Evolutionary conservation across 1,284 basidiomycete genomes (phyloP).

Genomic region (Crepidotus sp.): DNA sequence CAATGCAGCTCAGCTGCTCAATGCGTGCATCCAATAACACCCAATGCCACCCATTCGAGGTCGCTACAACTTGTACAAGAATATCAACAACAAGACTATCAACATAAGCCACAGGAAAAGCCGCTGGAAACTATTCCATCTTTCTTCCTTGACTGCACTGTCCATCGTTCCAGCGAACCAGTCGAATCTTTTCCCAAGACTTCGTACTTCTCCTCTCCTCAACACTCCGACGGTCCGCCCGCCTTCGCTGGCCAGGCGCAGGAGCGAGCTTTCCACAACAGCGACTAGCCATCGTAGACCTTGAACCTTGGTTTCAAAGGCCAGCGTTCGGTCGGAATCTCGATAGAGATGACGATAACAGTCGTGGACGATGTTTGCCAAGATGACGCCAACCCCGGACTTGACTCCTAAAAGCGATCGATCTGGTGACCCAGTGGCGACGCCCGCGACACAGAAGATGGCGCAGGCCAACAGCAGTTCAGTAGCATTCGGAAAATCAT

Average conservation of each 20-base stretch:
- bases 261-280: slow-evolving; percentile 38
- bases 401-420: slow-evolving; percentile 20
- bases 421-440: neutral
- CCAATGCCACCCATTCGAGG: too few relatives aligned
- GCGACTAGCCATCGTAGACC: slow-evolving; percentile 33
- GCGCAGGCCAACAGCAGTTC: slow-evolving; percentile 33
- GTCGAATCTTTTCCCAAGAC: slow-evolving; percentile 39
- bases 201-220: slow-evolving; percentile 32
- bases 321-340: slow-evolving; percentile 27
- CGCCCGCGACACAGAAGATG: slow-evolving; percentile 9
- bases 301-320: slow-evolving; percentile 30
- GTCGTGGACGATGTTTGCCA: slow-evolving; percentile 40
- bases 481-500: slow-evolving; percentile 41
- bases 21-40: too few relatives aligned
- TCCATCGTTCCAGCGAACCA: slow-evolving; percentile 37
- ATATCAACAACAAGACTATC: neutral
- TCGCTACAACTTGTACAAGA: too few relatives aligned
- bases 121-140: slow-evolving; percentile 1
- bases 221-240: slow-evolving; percentile 41
- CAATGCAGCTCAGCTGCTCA: too few relatives aligned
- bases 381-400: slow-evolving; percentile 25
- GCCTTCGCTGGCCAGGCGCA: slow-evolving; percentile 43
- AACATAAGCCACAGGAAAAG: neutral
- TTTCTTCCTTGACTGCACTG: slow-evolving; percentile 1
- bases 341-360: slow-evolving; percentile 37